These are phyloP conservation scores for Lepraria neglecta DNA, from an alignment of 495 filamentous ascomycete species.

Conservation along the genomic window DNA sequence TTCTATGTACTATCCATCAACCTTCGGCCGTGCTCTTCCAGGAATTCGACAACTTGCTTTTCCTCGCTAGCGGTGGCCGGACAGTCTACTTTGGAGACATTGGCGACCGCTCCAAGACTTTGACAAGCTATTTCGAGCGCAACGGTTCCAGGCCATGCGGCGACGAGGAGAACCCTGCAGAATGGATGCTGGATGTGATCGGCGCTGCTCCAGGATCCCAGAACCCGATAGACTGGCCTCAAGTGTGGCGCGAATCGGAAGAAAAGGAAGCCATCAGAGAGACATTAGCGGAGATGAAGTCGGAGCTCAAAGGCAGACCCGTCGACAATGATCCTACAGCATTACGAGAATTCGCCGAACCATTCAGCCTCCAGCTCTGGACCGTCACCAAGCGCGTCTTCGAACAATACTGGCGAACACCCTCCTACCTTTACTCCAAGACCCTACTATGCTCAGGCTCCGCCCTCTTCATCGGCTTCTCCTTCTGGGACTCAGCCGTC, in stretches of 20 bases:
- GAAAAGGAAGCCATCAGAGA: slow-evolving; percentile 62
- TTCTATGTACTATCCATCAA: slow-evolving; percentile 92
- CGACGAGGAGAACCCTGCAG: slow-evolving; percentile 73
- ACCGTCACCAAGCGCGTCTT: slow-evolving; percentile 60
- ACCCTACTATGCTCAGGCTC: slow-evolving; percentile 47
- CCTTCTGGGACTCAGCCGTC: slow-evolving; percentile 68
- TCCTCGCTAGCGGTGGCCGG: slow-evolving; percentile 70
- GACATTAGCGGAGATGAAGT: slow-evolving; percentile 64
- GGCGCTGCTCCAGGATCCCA: slow-evolving; percentile 79
- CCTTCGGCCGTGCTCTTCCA: slow-evolving; percentile 86
- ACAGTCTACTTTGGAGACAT: slow-evolving; percentile 92
- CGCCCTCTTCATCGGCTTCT: slow-evolving; percentile 77
- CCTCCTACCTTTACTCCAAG: slow-evolving; percentile 78
- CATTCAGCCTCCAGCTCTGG: slow-evolving; percentile 47
- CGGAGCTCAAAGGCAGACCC: slow-evolving; percentile 20
- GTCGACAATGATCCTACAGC: slow-evolving; percentile 31
- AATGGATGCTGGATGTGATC: slow-evolving; percentile 95
- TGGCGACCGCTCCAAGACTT: slow-evolving; percentile 65
- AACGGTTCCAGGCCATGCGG: slow-evolving; percentile 72
- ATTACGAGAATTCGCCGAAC: slow-evolving; percentile 50
- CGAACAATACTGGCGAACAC: slow-evolving; percentile 85
- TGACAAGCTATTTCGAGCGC: slow-evolving; percentile 74
- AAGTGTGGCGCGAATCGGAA: slow-evolving; percentile 68
- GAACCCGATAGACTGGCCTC: slow-evolving; percentile 74
- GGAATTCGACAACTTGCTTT: slow-evolving; percentile 82